These are phyloP conservation scores for Ottelia alismoides DNA, from an alignment of 106 monocot genomes.

Conservation along the genomic window DNA sequence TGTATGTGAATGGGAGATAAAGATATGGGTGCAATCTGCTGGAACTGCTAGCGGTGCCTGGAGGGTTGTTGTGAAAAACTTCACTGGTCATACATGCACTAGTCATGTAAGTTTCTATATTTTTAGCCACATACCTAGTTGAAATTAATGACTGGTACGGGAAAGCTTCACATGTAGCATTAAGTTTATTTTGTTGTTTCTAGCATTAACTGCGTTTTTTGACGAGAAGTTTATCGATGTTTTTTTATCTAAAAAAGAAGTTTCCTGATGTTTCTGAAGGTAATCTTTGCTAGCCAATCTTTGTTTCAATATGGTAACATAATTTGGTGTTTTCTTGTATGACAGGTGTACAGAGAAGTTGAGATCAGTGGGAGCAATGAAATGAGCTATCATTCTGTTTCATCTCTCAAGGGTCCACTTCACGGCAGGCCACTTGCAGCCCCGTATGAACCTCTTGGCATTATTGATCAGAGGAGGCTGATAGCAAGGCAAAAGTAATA, in stretches of 20 bases:
- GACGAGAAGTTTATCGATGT: too few species aligned
- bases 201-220: too few species aligned
- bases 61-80: slow-evolving; percentile 79
- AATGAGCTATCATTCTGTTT: slow-evolving; percentile 61
- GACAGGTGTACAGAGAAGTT: slow-evolving; percentile 87
- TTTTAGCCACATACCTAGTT: too few species aligned
- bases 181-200: too few species aligned
- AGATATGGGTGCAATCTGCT: slow-evolving; percentile 54
- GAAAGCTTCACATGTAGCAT: too few species aligned
- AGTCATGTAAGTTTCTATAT: slow-evolving; percentile 60
- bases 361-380: slow-evolving; percentile 60
- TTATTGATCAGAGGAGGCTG: slow-evolving; percentile 62
- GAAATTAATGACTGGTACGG: too few species aligned
- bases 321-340: too few species aligned
- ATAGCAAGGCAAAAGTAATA: slow-evolving; percentile 73
- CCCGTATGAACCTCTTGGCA: slow-evolving; percentile 51
- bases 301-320: too few species aligned
- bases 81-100: slow-evolving; percentile 84
- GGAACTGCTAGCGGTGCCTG: slow-evolving; percentile 79
- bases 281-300: too few species aligned
- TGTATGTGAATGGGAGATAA: slow-evolving; percentile 98
- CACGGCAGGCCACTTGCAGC: slow-evolving; percentile 51
- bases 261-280: too few species aligned
- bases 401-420: slow-evolving; percentile 40
- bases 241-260: too few species aligned